Percentiles rank a stretch among this genome's conserved stretches.
Conservation (phyloP, 768 basidiomycete species). For the Cyclocybe cylindracea region DNA sequence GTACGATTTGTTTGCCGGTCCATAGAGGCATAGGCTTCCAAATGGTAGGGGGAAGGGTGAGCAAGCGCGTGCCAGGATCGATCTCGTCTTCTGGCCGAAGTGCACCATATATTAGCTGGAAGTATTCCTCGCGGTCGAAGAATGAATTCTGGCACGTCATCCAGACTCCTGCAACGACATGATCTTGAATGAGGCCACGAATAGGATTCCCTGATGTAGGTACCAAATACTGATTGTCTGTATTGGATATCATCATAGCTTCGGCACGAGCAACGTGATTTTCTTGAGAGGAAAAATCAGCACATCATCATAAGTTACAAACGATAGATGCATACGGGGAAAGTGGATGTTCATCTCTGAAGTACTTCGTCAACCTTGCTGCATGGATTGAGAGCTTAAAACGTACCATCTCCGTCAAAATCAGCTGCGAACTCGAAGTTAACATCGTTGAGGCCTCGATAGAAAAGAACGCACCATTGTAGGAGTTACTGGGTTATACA, state of each 20-base stretch:
- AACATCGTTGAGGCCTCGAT: slow-evolving; percentile 11
- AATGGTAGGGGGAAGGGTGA: slow-evolving; percentile 87
- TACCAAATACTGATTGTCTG: slow-evolving; percentile 98
- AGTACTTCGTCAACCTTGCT: neutral
- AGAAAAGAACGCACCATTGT: slow-evolving; percentile 68
- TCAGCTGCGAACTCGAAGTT: slow-evolving; percentile 17
- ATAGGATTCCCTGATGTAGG: slow-evolving; percentile 98
- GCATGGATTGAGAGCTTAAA: neutral
- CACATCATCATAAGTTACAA: slow-evolving; percentile 1
- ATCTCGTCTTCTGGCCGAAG: slow-evolving; percentile 85
- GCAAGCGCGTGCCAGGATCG: slow-evolving; percentile 56
- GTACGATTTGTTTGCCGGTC: slow-evolving; percentile 97
- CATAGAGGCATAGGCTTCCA: slow-evolving; percentile 91
- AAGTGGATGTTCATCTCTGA: slow-evolving; percentile 99
- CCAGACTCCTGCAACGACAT: slow-evolving; percentile 99
- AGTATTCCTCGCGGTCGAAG: slow-evolving; percentile 94
- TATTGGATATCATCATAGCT: slow-evolving; percentile 92
- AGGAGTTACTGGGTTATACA: slow-evolving; percentile 75
- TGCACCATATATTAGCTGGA: slow-evolving; percentile 93
- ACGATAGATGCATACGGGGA: slow-evolving; percentile 66
- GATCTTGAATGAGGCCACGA: slow-evolving; percentile 97
- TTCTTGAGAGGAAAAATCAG: slow-evolving; percentile 47
- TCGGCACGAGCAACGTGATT: slow-evolving; percentile 95
- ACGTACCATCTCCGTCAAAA: slow-evolving; percentile 36
- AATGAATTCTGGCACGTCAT: slow-evolving; percentile 96